Percentiles rank a stretch among this genome's conserved stretches.
These are phyloP conservation scores for Corylus heterophylla DNA, from an alignment of 306 rosid species.

Conservation along the genomic window DNA sequence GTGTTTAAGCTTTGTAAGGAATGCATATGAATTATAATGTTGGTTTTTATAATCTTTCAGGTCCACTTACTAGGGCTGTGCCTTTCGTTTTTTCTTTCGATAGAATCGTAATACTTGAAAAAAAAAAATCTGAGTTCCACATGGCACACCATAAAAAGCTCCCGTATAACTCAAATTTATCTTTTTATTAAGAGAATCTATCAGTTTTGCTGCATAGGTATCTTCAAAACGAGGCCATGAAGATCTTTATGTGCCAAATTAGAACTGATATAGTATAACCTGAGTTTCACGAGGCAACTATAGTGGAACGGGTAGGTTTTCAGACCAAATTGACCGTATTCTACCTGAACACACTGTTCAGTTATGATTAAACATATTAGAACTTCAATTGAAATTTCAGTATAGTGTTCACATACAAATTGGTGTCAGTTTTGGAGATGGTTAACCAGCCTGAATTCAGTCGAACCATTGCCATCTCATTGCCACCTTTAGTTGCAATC, in stretches of 20 bases:
- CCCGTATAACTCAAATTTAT: not conserved
- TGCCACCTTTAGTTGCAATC: not conserved
- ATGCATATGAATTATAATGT: not conserved
- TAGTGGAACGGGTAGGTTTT: not conserved
- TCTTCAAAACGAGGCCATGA: not conserved
- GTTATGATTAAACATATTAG: not conserved
- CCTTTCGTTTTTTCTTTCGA: not conserved
- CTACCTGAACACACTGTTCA: not conserved
- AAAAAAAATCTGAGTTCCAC: not conserved
- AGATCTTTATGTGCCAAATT: not conserved
- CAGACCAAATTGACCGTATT: not conserved
- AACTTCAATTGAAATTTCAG: not conserved
- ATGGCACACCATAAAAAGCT: no score
- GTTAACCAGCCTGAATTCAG: slow-evolving; percentile 1
- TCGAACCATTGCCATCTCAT: not conserved
- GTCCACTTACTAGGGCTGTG: not conserved
- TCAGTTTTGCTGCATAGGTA: not conserved
- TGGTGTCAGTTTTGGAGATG: not conserved
- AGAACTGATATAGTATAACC: not conserved
- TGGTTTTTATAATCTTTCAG: not conserved
- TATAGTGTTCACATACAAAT: not conserved
- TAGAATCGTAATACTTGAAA: not conserved
- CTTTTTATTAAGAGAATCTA: not conserved
- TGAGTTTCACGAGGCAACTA: not conserved
- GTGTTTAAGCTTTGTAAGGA: not conserved